Percentiles rank a stretch among this genome's conserved stretches.
phyloP scores from a whole-genome alignment of 805 yeast genomes.

The Candida lessepsii region DNA sequence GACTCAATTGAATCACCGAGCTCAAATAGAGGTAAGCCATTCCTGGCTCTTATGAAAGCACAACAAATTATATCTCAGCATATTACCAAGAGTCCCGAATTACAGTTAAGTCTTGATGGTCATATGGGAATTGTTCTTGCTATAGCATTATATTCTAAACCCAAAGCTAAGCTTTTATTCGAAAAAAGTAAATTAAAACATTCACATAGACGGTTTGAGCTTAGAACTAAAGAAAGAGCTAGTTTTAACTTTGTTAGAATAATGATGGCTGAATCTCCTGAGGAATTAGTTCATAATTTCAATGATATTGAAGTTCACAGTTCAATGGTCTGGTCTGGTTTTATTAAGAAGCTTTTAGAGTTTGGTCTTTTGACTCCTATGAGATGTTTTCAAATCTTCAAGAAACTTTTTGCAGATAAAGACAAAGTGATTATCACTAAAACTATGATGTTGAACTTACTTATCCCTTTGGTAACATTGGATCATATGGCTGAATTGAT shows the following conservation, averaged over 20 bases:
- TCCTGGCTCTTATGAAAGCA: slow-evolving; percentile 12
- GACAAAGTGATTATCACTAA: slow-evolving; percentile 29
- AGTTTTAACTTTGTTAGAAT: slow-evolving; percentile 26
- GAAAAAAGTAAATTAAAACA: slow-evolving; percentile 8
- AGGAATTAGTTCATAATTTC: slow-evolving; percentile 34
- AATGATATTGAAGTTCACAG: slow-evolving; percentile 28
- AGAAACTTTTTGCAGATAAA: slow-evolving; percentile 23
- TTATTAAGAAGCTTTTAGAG: slow-evolving; percentile 30
- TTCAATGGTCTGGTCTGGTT: slow-evolving; percentile 34
- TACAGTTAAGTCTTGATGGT: slow-evolving; percentile 25
- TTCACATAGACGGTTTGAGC: slow-evolving; percentile 21
- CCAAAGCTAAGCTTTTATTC: slow-evolving; percentile 27
- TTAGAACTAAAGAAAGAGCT: slow-evolving; percentile 20
- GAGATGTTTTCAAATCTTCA: slow-evolving; percentile 27
- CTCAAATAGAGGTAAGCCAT: not conserved
- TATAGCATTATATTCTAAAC: slow-evolving; percentile 21
- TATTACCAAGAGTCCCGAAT: not conserved
- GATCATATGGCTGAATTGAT: slow-evolving; percentile 14
- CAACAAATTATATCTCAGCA: slow-evolving; percentile 9
- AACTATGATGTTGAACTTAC: slow-evolving; percentile 27
- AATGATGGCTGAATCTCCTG: slow-evolving; percentile 31
- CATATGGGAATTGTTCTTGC: slow-evolving; percentile 39
- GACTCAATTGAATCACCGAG: slow-evolving; percentile 12
- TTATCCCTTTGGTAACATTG: slow-evolving; percentile 25
- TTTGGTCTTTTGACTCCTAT: slow-evolving; percentile 31